Evolutionary conservation across 2,329 filamentous ascomycete species (phyloP), one percentile per base, ranked within the genome.

Genomic region (Ceratocystis eucalypticola): DNA sequence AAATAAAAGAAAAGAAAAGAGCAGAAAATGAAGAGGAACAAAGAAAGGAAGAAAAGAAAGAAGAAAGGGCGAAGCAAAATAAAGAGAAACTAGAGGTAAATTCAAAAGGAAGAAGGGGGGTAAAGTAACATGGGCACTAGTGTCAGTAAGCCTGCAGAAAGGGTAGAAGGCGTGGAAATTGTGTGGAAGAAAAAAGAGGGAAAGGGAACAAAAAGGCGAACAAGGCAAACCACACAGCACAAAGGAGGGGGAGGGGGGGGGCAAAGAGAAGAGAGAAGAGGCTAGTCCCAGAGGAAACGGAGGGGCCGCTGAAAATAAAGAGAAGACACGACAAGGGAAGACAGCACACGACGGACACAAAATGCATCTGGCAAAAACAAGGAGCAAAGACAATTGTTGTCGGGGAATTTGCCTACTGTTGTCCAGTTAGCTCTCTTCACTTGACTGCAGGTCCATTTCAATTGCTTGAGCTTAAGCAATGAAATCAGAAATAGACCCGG

Each of bases 151-250:
- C 50, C 25, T 55, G 20, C 50, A 55, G 25, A 55, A 48, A 57
- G 37, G 64, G 50, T 20, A 55, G 33, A 57, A 62, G 57, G 66
- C 55, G 68, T 61, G 66, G 61, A 67, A 67, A 33, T 66, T 66
- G 55, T 63, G 67, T 57, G 55, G 45, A 41, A 28, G 46, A 50
- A 57, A 48, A 37, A 57, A 45, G 15, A 48, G 33, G 28, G 22
- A 55, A 55, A 30, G 48, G n/a, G 7, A 37, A 64, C n/a, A 64
- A 53, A 64, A 44, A 10, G 57, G 37, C 17, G 15, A 37, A 63
- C 45, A 8, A 22, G 59, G 33, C 30, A 57, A 66, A 64, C 64
- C 22, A 63, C 33, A 25, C 20, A 33, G 45, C 17, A 48, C n/a
- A 64, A 57, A 50, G 12, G 33, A n/a, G 22, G 59, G 20, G 25